Percentiles rank a stretch among this genome's conserved stretches.
Evolutionary conservation across 2,329 filamentous ascomycete genomes (phyloP).

Genomic region (Aureobasidium lini): DNA sequence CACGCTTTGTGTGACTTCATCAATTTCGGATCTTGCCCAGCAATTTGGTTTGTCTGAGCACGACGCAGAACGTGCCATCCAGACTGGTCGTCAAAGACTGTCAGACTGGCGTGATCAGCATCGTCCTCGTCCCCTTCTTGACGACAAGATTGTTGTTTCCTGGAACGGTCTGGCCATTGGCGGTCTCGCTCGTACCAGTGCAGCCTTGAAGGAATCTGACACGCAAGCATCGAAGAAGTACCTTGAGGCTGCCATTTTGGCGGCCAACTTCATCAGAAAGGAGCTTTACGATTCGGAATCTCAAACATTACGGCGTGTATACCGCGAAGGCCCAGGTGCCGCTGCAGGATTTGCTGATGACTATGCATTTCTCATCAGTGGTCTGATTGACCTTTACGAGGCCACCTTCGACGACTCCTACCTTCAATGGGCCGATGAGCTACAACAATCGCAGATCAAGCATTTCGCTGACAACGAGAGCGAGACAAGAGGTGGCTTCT

Average conservation of each 20-base stretch:
- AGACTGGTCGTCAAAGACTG: constrained; percentile 59
- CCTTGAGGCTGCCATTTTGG: constrained; percentile 56
- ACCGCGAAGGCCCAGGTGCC: constrained; percentile 57
- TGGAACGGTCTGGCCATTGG: constrained; percentile 88
- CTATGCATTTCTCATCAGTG: constrained; percentile 81
- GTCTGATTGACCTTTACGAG: constrained; percentile 77
- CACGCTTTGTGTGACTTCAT: constrained; percentile 65
- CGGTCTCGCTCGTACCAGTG: constrained; percentile 68
- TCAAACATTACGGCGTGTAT: constrained; percentile 65
- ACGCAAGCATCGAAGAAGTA: constrained; percentile 43
- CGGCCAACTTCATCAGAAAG: constrained; percentile 63
- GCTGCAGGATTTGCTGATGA: constrained; percentile 81
- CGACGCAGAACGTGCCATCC: constrained; percentile 61
- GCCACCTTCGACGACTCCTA: constrained; percentile 68
- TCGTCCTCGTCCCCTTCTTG: constrained; percentile 67
- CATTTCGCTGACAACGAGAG: constrained; percentile 63
- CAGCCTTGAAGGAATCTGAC: constrained; percentile 56
- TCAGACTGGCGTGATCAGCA: constrained; percentile 64
- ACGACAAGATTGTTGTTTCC: constrained; percentile 79
- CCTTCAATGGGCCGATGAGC: constrained; percentile 69
- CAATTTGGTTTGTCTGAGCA: constrained; percentile 66
- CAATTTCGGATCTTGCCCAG: constrained; percentile 60
- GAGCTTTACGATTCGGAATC: constrained; percentile 62
- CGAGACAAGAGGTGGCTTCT: constrained; percentile 54
- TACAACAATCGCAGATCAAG: constrained; percentile 69